Conservation (phyloP, 78 protist genomes). For the Pelomyxa schiedti region DNA sequence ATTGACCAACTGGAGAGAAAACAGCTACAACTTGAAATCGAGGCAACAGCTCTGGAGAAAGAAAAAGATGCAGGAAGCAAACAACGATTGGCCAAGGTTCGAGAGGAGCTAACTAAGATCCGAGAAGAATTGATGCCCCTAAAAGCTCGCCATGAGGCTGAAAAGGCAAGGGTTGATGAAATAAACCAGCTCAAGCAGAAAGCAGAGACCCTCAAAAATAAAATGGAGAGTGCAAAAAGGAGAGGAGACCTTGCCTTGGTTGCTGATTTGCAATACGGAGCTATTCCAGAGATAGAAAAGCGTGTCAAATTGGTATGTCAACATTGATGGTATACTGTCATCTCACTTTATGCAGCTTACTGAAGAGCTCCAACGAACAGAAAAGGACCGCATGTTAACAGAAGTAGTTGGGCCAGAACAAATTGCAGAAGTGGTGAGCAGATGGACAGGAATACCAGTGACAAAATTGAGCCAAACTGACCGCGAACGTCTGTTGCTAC, state of each 20-base stretch:
- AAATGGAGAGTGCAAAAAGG: slow-evolving; percentile 72
- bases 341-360: slow-evolving; percentile 29
- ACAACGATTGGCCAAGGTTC: slow-evolving; percentile 50
- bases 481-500: slow-evolving; percentile 62
- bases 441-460: slow-evolving; percentile 97
- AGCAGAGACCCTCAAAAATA: slow-evolving; percentile 55
- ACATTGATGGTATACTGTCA: too few species aligned
- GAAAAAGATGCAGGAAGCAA: slow-evolving; percentile 45
- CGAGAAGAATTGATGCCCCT: slow-evolving; percentile 73
- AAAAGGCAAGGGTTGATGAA: slow-evolving; percentile 63
- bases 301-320: too few species aligned
- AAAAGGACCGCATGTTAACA: slow-evolving; percentile 29
- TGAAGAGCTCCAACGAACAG: slow-evolving; percentile 14
- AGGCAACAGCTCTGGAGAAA: slow-evolving; percentile 46
- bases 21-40: slow-evolving; percentile 85
- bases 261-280: slow-evolving; percentile 80
- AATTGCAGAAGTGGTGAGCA: slow-evolving; percentile 71
- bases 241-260: slow-evolving; percentile 59
- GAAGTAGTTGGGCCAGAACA: slow-evolving; percentile 59
- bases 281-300: slow-evolving; percentile 75
- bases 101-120: slow-evolving; percentile 33
- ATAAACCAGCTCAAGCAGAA: slow-evolving; percentile 41
- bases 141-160: slow-evolving; percentile 58
- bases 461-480: slow-evolving; percentile 56
- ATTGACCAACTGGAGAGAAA: slow-evolving; percentile 78